Evolutionary conservation across 768 basidiomycete species (phyloP), one percentile per base, ranked within the genome.

Genomic region (Tylopilus intermedius): DNA sequence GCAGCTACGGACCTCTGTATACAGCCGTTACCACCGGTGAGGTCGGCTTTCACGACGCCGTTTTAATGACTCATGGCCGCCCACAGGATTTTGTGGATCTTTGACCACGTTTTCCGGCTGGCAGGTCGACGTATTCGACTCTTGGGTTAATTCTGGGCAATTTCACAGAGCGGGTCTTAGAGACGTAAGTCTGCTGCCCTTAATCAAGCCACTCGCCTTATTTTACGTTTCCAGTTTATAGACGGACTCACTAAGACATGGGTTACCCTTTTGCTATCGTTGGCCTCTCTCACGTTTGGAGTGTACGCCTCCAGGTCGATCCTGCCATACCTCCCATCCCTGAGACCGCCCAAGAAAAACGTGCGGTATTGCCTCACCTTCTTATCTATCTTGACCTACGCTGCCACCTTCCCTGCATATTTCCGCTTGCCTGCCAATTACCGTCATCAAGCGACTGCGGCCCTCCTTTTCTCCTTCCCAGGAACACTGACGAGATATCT

Each of bases 81-180:
- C 14, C 26, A 46, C 54, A 86, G 94, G 92, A 13, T 92, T 97
- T 68, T 98, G 96, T 64, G 96, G 95, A 3, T 95, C 92, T 2
- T 70, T 98, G 60, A 99, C 96, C 9, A 97, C 94, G 2, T 98
- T 98, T 74, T 96, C 94, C 14, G 81, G 85, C 35, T 98, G 96
- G 96, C 91, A 97, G 69, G 65, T 90, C 9, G 90, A 94, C 55
- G 70, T 92, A 0, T 98, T 95, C 63, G 69, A 78, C 49, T 88
- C 92, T 0, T 98, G 94, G 83, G 75, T 86, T 1, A 91, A 97
- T 65, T 70, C 77, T 3, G 72, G 73, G 33, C 67, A 73, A 9
- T 78, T 76, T 44, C 66, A 75, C 50, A 79, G 86, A 45, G 75
- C 77, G 46, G 84, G 90, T 47, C 75, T 97, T 30, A 75, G 80